A percentile compares a stretch with the other conserved stretches of the same genome.
phyloP scores from a whole-genome alignment of 139 green algal species.

The Picochlorum costavermella region DNA sequence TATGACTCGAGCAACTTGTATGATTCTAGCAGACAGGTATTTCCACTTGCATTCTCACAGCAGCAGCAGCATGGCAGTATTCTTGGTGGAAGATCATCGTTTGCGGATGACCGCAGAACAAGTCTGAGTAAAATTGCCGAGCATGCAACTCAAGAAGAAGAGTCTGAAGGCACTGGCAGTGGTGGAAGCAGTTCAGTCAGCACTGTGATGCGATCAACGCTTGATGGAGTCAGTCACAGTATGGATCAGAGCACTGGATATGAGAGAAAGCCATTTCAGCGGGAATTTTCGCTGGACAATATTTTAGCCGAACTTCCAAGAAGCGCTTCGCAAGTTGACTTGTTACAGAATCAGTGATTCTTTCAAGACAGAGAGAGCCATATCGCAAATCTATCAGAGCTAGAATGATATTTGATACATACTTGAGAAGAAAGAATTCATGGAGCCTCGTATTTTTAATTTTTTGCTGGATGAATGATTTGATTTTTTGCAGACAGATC shows the following conservation, averaged over 20 bases:
- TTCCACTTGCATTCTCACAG: no score
- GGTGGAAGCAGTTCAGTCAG: conserved; percentile 6
- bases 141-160: neutral
- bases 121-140: conserved; percentile 1
- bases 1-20: no score
- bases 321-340: conserved; percentile 26
- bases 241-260: neutral
- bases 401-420: no score
- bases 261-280: neutral
- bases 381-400: no score
- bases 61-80: neutral
- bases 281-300: conserved; percentile 9
- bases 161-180: conserved; percentile 5
- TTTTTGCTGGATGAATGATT: no score
- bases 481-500: no score
- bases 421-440: no score
- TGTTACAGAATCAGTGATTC: conserved; percentile 5
- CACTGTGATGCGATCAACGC: neutral
- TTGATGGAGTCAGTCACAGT: neutral
- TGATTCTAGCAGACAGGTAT: no score
- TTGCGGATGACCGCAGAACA: neutral
- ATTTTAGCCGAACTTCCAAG: conserved; percentile 28
- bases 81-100: neutral
- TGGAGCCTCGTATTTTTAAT: no score
- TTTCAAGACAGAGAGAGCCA: no score